Evolutionary conservation across 2,329 filamentous ascomycete genomes (phyloP).

Genomic region (Beauveria brongniartii): DNA sequence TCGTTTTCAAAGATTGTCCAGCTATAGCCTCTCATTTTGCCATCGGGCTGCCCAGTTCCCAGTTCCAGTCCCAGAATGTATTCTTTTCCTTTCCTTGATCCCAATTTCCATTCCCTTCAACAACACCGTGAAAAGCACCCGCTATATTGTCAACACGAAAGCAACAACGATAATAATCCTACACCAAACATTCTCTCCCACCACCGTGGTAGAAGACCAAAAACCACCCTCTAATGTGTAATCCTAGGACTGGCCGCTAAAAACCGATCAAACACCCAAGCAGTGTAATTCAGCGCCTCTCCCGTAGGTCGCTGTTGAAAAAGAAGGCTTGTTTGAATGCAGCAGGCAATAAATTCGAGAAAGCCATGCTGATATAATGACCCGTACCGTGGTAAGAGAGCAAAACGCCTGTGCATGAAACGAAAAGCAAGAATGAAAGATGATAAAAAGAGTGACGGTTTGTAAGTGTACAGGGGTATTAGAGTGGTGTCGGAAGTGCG

Average conservation of each 20-base stretch:
- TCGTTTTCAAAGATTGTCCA: background rate
- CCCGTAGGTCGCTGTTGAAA: background rate
- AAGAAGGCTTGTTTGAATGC: background rate
- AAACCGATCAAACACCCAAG: conserved; percentile 1
- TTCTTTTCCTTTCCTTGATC: background rate
- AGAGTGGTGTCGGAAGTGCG: background rate
- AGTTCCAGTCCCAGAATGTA: conserved; percentile 5
- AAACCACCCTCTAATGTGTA: background rate
- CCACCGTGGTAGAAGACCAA: background rate
- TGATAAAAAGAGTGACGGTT: conserved; percentile 6
- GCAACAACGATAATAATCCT: background rate
- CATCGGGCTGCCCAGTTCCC: conserved; percentile 5
- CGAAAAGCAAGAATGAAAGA: conserved; percentile 1
- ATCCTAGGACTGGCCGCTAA: background rate
- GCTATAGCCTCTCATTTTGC: background rate
- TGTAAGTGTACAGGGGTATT: conserved; percentile 11
- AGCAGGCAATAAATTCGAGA: background rate
- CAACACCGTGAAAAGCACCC: conserved; percentile 1
- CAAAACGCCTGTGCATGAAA: conserved; percentile 6
- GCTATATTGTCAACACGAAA: conserved; percentile 5
- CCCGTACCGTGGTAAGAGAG: background rate
- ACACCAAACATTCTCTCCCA: background rate
- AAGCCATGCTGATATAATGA: background rate
- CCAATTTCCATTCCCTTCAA: conserved; percentile 1
- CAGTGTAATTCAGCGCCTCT: background rate